Evolutionary conservation across 768 basidiomycete genomes (phyloP).

Genomic region (Hericium coralloides): DNA sequence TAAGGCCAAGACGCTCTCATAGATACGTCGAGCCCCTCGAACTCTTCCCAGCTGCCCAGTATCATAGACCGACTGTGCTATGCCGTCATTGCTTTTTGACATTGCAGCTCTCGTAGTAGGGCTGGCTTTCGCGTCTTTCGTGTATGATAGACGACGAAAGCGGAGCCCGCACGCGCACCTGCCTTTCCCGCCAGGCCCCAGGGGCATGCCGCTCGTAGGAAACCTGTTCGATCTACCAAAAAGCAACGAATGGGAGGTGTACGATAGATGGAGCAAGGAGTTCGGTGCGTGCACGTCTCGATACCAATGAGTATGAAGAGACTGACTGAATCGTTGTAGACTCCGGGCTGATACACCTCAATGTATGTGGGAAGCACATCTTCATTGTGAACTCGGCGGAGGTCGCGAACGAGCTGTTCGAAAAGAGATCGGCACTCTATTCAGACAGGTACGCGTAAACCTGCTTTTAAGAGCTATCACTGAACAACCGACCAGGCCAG

Average conservation of each 20-base stretch:
- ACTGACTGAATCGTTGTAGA: not conserved
- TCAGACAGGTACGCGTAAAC: not conserved
- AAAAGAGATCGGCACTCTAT: slow-evolving; percentile 2
- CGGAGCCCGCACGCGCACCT: no score
- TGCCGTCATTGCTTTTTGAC: no score
- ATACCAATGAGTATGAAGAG: not conserved
- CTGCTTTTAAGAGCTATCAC: no score
- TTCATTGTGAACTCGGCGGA: slow-evolving; percentile 27
- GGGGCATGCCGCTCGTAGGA: slow-evolving; percentile 8
- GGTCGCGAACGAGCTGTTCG: slow-evolving; percentile 3
- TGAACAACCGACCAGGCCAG: no score
- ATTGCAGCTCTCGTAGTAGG: no score
- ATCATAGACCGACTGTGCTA: no score
- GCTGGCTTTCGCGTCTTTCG: no score
- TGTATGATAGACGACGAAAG: no score
- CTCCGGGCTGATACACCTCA: not conserved
- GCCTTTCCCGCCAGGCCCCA: slow-evolving; percentile 10
- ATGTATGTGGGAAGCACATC: not conserved
- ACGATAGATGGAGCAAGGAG: slow-evolving; percentile 8
- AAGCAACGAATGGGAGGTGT: slow-evolving; percentile 5
- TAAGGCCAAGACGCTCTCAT: no score
- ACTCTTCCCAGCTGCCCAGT: no score
- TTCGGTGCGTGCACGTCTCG: slow-evolving; percentile 7
- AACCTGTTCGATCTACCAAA: slow-evolving; percentile 11
- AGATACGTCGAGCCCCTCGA: no score